Evolutionary conservation across 2,329 filamentous ascomycete species (phyloP), one percentile per base, ranked within the genome.

Genomic region (Sphaerulina vaccinii): DNA sequence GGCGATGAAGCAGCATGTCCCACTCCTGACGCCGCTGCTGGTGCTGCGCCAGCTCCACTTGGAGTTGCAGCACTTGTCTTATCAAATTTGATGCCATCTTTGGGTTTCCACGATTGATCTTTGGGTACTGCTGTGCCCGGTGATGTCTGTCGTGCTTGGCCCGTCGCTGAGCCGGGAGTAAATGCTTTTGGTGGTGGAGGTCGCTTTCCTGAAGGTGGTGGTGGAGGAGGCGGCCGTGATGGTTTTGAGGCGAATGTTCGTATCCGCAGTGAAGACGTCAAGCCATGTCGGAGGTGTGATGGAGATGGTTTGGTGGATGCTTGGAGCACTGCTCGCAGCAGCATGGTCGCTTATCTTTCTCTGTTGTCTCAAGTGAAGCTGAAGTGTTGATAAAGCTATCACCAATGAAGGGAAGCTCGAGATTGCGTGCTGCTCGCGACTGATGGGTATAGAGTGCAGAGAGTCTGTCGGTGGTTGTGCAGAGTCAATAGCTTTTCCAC

Each of bases 81-180:
- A 24, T 59, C 65, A 54, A 73, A 70, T 46, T 70, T 71, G 57
- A 73, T 70, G 40, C 66, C 62, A 56, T 73, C 70, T 23, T 67
- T 57, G 0, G 66, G 67, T 55, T 71, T 72, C 71, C 71, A 74
- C 41, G 70, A 71, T 56, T 71, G 64, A 52, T 72, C 67, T 51
- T 69, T 63, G 7, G 62, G 63, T 5, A 66, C 19, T 22, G 56
- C 58, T 19, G 65, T 67, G 19, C 66, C 65, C 9, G 66, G 66
- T 21, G 65, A 68, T 29, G 65, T 69, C 50, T 69, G 66, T 44
- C 63, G 57, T 33, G 60, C 56, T 23, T 57, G 40, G 15, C 56
- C 58, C 21, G 62, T 51, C 2, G 63, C n/a, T 13, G 27, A 32
- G 27, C 27, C 18, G n/a, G 51, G 40, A 2, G 53, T 40, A 29